A percentile compares a stretch with the other conserved stretches of the same genome.
Evolutionary conservation across 139 green algal genomes (phyloP).

Genomic region (Desmodesmus armatus): DNA sequence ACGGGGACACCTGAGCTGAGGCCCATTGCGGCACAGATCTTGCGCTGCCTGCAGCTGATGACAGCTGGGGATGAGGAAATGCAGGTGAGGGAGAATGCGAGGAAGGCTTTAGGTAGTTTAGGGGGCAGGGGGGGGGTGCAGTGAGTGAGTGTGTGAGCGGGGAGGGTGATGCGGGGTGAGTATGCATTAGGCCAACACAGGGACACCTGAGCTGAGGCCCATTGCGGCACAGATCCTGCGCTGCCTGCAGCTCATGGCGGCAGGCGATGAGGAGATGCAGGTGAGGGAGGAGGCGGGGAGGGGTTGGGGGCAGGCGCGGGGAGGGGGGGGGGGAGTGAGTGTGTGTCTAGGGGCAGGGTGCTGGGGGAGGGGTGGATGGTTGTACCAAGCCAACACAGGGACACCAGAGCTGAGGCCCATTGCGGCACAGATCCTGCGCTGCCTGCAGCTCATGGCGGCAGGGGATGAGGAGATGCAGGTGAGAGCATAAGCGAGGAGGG

Average conservation of each 20-base stretch:
- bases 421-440: conserved; percentile 48
- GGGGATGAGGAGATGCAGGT: conserved; percentile 46
- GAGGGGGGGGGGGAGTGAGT: too few relatives aligned
- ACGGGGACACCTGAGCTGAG: conserved; percentile 30
- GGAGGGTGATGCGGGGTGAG: too few relatives aligned
- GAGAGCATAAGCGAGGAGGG: too few relatives aligned
- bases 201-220: conserved; percentile 39
- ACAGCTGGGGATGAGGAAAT: conserved; percentile 42
- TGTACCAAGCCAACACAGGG: conserved; percentile 48
- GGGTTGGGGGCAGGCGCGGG: too few relatives aligned
- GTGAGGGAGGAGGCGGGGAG: too few relatives aligned
- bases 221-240: conserved; percentile 51
- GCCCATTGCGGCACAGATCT: conserved; percentile 48
- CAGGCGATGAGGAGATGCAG: conserved; percentile 46
- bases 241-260: conserved; percentile 53
- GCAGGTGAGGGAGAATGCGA: too few relatives aligned
- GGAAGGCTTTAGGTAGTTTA: too few relatives aligned
- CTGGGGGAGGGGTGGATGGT: too few relatives aligned
- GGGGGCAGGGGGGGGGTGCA: too few relatives aligned
- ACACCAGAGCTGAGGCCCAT: conserved; percentile 44
- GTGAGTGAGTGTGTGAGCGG: too few relatives aligned
- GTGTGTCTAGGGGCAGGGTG: too few relatives aligned
- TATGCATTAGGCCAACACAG: conserved; percentile 46
- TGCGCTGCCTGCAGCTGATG: conserved; percentile 57
- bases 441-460: conserved; percentile 52